phyloP scores from a whole-genome alignment of 169 alveolate species.

The Eimeria zaria region DNA sequence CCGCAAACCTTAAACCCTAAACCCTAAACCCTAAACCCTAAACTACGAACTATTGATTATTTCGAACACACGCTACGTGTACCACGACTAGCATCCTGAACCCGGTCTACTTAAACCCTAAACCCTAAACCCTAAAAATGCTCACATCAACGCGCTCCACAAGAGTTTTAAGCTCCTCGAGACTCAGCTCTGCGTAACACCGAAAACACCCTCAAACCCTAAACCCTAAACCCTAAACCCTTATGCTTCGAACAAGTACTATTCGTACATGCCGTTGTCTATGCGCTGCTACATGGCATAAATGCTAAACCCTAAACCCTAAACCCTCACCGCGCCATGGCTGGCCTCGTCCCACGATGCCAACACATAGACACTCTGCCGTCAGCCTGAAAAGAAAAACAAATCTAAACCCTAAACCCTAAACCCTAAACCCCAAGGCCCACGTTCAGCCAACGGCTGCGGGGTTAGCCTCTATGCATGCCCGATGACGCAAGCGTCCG shows the following conservation, averaged over 20 bases:
- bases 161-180: conserved; percentile 66
- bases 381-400: conserved; percentile 74
- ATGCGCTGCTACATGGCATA: not conserved
- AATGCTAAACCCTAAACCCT: conserved; percentile 41
- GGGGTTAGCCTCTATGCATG: not conserved
- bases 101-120: not conserved
- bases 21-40: conserved; percentile 22
- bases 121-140: not conserved
- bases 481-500: not conserved
- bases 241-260: not conserved
- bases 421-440: not conserved
- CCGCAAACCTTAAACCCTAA: conserved; percentile 23
- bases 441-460: not conserved
- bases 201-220: not conserved
- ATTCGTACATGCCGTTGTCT: not conserved
- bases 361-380: conserved; percentile 80
- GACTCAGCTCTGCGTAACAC: conserved; percentile 45
- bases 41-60: not conserved
- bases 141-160: conserved; percentile 68
- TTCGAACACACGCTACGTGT: not conserved
- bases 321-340: conserved; percentile 84
- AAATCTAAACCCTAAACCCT: conserved; percentile 16
- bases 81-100: not conserved
- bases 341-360: conserved; percentile 84
- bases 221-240: conserved; percentile 52